Percentiles rank a stretch among this genome's conserved stretches.
Evolutionary conservation across 345 rosid genomes (phyloP).

Genomic region (Hirschfeldia incana): DNA sequence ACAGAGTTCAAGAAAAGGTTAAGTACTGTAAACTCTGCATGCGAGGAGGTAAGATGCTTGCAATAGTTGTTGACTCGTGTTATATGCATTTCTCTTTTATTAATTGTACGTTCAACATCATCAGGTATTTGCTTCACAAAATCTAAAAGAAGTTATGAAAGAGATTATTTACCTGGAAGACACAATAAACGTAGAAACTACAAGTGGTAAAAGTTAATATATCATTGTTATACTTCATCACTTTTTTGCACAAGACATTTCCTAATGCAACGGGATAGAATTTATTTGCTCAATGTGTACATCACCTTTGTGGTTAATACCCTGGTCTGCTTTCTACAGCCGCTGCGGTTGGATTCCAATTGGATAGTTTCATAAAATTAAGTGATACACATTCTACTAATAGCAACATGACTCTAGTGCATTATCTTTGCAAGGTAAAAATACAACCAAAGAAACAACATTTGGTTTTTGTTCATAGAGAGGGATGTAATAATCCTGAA

Average conservation of each 20-base stretch:
- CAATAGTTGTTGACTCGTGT: background rate
- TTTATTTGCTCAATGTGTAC: too few species aligned
- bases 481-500: too few species aligned
- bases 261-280: too few species aligned
- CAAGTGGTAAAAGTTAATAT: conserved; percentile 62
- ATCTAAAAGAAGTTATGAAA: conserved; percentile 93
- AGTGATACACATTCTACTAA: conserved; percentile 85
- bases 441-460: background rate
- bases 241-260: too few species aligned
- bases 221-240: too few species aligned
- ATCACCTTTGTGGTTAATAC: too few species aligned
- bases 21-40: conserved; percentile 78
- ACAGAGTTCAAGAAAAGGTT: conserved; percentile 82
- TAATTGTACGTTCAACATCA: too few species aligned
- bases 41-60: conserved; percentile 69
- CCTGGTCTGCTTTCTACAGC: conserved; percentile 47
- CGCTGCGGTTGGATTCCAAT: conserved; percentile 93
- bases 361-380: conserved; percentile 93
- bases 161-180: conserved; percentile 85
- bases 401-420: conserved; percentile 96
- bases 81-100: background rate
- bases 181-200: conserved; percentile 92
- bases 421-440: conserved; percentile 91
- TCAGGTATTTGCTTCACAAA: conserved; percentile 79
- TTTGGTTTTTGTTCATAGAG: too few species aligned